Base-by-base conservation (phyloP, 202 grass and related monocot genomes). In the Zizania palustris region DNA sequence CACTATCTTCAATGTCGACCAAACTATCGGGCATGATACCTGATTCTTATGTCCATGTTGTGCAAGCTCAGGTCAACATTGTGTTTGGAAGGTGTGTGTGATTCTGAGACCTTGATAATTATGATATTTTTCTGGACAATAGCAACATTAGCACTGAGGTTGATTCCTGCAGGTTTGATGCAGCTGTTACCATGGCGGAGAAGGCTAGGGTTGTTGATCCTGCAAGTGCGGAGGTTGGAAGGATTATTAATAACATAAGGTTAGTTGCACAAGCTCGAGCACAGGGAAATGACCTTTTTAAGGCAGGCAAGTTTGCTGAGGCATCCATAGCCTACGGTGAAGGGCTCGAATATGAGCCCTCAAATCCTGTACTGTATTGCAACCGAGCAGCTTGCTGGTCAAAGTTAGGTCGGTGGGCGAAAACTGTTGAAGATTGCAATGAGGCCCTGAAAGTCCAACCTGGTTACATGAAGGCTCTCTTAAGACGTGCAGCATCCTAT, bases 341-440 rank as follows among this genome's bases (percentile, higher is more conserved):
- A 82, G 90, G 93, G 67, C 86, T 97, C 4, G 89, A 90, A 75
- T 74, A 89, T 69, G 86, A 91, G 50, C 82, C 88, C 41, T 91
- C 87, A 39, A 97, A 93, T 74, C 54, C 90, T 13, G 90, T 97
- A 36, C 46, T 97, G 18, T 85, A 91, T 63, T 97, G 93, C 68
- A 97, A 93, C 67, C 85, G 93, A 76, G 90, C 93, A 73, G 93
- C 93, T 76, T 97, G 93, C 76, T 84, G 90, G 76, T 93, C 78
- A 4, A 93, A 91, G 74, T 74, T 97, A 77, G 93, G 82, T 48
- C 76, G 75, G 63, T 93, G 86, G 86, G 72, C 66, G 20, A 93
- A 93, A 81, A 76, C 93, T 42, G 63, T 91, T 56, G 93, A 91
- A 46, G 90, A 97, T 76, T 97, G 88, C 78, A 97, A 84, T 76